Conservation (phyloP, 768 basidiomycete species). For the Obba rivulosa region DNA sequence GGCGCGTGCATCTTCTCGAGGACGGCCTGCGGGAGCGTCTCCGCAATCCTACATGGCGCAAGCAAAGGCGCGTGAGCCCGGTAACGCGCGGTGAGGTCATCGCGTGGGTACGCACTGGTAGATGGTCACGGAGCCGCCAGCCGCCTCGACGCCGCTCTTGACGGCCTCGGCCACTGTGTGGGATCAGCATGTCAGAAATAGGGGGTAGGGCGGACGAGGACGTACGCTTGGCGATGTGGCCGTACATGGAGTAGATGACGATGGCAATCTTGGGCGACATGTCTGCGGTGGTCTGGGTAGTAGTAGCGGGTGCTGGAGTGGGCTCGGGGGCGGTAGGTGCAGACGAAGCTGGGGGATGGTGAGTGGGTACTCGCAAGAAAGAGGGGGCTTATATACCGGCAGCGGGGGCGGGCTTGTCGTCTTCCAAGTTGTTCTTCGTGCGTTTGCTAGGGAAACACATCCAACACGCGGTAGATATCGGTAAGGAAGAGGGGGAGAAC, state of each 20-base stretch:
- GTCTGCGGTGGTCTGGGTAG: slow-evolving; percentile 3
- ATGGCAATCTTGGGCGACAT: slow-evolving; percentile 52
- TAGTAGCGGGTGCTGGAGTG: slow-evolving; percentile 5
- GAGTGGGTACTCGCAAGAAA: no score
- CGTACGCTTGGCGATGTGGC: slow-evolving; percentile 66
- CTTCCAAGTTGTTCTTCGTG: slow-evolving; percentile 12
- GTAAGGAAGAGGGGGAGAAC: background rate
- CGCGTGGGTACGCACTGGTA: slow-evolving; percentile 33
- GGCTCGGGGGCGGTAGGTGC: slow-evolving; percentile 6
- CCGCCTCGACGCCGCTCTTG: slow-evolving; percentile 35
- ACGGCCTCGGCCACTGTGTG: slow-evolving; percentile 54
- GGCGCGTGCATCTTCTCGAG: slow-evolving; percentile 67
- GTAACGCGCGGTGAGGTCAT: background rate
- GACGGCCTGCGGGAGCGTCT: slow-evolving; percentile 71
- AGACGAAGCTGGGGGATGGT: slow-evolving; percentile 1
- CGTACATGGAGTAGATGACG: slow-evolving; percentile 71
- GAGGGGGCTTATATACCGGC: slow-evolving; percentile 1
- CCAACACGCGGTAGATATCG: background rate
- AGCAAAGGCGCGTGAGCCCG: background rate
- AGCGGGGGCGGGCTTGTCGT: slow-evolving; percentile 11
- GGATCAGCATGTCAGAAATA: background rate
- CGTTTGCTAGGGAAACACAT: slow-evolving; percentile 21
- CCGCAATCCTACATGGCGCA: slow-evolving; percentile 48
- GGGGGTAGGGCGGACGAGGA: slow-evolving; percentile 13
- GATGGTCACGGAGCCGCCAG: slow-evolving; percentile 42